Evolutionary conservation across 2,329 filamentous ascomycete genomes (phyloP), one percentile per base, ranked within the genome.

Genomic region (Claviceps monticola): DNA sequence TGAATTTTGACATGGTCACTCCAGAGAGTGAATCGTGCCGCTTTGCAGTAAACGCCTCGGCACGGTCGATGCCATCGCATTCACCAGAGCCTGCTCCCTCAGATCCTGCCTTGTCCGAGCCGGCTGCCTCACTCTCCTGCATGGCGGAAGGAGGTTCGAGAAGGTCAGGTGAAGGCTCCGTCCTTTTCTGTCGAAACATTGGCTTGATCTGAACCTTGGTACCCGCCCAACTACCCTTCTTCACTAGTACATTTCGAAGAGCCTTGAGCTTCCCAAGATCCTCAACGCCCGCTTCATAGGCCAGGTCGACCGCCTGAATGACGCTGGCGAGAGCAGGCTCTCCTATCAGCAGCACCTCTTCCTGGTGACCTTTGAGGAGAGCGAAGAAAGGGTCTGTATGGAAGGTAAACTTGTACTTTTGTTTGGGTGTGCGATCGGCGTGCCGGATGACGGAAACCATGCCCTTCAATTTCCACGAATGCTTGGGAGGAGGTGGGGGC

Each of bases 161-260:
- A 4, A 68, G 63, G 1, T 63, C 54, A 3, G 63, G 48, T 53
- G 71, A 64, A 56, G 83, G 79, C 49, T 86, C 79, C 2, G 82
- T 78, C 61, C 82, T 88, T 61, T 88, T 83, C 71, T 91, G 95
- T 49, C 90, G 83, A 68, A 98, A 98, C 89, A 98, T 95, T 9
- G 93, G 93, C 68, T 98, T 98, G 65, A 98, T 97, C 68, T 98
- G 93, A 2, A 98, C 89, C 66, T 98, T 98, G 1, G 93, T 98
- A 0, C 93, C 93, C 4, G 89, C 84, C 86, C 91, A 96, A 19
- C 82, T 83, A 1, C 90, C 89, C 67, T 98, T 98, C 69, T 93
- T 94, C 43, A 88, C 82, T 6, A 98, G 72, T 5, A 94, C 91
- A 56, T 91, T 91, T 53, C 86, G 84, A 48, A 98, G 75, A 43